phyloP scores from a whole-genome alignment of 495 filamentous ascomycete genomes.

The Penicillium fimorum region DNA sequence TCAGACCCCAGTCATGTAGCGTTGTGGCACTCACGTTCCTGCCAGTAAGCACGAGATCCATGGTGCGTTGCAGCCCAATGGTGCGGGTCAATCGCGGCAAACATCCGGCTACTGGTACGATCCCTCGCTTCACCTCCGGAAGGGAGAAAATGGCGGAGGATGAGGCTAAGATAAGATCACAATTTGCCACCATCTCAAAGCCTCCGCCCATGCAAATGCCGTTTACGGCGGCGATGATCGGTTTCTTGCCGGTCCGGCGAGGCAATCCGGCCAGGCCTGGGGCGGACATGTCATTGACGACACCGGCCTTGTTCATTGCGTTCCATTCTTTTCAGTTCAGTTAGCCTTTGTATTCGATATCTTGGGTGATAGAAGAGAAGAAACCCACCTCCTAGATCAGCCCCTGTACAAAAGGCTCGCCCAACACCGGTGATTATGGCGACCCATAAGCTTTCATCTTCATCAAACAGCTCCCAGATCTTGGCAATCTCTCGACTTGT shows the following conservation, averaged over 20 bases:
- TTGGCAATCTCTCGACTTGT: conserved; percentile 49
- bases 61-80: conserved; percentile 65
- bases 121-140: conserved; percentile 68
- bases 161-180: conserved; percentile 65
- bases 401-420: conserved; percentile 56
- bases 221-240: conserved; percentile 72
- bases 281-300: conserved; percentile 44
- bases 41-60: conserved; percentile 69
- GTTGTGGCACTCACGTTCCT: conserved; percentile 54
- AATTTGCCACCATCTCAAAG: conserved; percentile 69
- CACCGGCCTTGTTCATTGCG: conserved; percentile 32
- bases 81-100: conserved; percentile 70
- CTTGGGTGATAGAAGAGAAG: neutral
- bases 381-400: conserved; percentile 46
- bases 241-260: conserved; percentile 50
- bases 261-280: conserved; percentile 56
- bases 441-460: conserved; percentile 49
- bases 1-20: conserved; percentile 65
- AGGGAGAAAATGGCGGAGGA: conserved; percentile 56
- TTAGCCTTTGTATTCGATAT: neutral
- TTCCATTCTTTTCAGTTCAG: conserved; percentile 38
- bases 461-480: conserved; percentile 53
- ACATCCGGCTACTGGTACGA: conserved; percentile 67
- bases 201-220: conserved; percentile 76
- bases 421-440: conserved; percentile 57